A percentile compares a stretch with the other conserved stretches of the same genome.
phyloP scores from a whole-genome alignment of 306 rosid species.

The Quercus engelmannii region DNA sequence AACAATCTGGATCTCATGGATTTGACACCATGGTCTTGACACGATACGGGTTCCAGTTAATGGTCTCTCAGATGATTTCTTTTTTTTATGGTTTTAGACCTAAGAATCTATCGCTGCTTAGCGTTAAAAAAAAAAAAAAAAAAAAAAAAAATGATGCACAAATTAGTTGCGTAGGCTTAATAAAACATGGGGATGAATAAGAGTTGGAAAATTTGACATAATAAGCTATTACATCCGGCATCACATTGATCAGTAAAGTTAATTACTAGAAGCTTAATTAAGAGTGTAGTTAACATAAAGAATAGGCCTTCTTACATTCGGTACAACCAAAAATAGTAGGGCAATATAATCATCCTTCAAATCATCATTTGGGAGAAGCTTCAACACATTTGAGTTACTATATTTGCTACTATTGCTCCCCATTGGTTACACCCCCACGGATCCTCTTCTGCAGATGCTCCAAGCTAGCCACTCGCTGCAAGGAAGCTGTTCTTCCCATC shows the following conservation, averaged over 20 bases:
- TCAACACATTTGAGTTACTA: slow-evolving; percentile 7
- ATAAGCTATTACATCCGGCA: slow-evolving; percentile 12
- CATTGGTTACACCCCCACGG: slow-evolving; percentile 45
- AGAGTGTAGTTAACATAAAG: slow-evolving; percentile 26
- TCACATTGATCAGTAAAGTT: slow-evolving; percentile 15
- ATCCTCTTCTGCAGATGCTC: slow-evolving; percentile 94
- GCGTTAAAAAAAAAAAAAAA: too few species aligned
- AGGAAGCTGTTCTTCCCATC: slow-evolving; percentile 48
- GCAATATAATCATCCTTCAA: slow-evolving; percentile 14
- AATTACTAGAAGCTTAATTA: slow-evolving; percentile 19
- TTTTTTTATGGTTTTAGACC: too few species aligned
- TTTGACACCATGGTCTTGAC: too few species aligned
- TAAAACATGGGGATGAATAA: background rate
- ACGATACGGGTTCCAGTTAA: too few species aligned
- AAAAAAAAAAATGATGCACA: too few species aligned
- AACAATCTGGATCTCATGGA: too few species aligned
- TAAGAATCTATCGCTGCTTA: too few species aligned
- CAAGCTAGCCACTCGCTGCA: slow-evolving; percentile 90
- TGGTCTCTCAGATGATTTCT: too few species aligned
- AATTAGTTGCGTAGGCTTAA: too few species aligned
- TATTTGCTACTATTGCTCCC: slow-evolving; percentile 39
- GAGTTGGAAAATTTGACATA: background rate
- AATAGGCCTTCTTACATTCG: slow-evolving; percentile 25
- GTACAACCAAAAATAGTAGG: slow-evolving; percentile 6
- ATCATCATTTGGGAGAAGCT: slow-evolving; percentile 8